Conservation (phyloP, 352 stramenopile species). For the Pythium brachiatum region DNA sequence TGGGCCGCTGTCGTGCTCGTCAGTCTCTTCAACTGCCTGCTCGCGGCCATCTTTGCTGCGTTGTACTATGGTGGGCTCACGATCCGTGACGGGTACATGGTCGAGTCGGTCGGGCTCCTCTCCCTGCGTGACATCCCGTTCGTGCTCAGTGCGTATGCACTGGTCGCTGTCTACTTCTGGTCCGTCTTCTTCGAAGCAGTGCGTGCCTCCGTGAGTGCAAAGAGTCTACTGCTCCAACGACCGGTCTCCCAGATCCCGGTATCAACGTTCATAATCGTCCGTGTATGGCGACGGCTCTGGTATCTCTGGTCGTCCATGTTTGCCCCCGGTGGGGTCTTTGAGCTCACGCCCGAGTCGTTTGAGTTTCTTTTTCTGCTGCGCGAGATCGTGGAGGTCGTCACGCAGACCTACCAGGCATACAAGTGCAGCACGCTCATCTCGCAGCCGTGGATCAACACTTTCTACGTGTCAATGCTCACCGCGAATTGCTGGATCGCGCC, state of each 20-base stretch:
- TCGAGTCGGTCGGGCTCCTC: conserved; percentile 15
- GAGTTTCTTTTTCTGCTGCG: conserved; percentile 8
- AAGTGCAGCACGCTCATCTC: conserved; percentile 17
- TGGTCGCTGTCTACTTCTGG: no score
- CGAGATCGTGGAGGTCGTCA: conserved; percentile 8
- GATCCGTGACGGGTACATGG: conserved; percentile 19
- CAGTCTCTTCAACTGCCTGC: conserved; percentile 1
- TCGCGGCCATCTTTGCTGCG: conserved; percentile 2
- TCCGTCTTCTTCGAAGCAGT: no score
- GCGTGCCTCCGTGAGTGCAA: no score
- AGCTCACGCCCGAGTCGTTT: conserved; percentile 5
- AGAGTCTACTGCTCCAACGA: no score
- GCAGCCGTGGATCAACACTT: conserved; percentile 11
- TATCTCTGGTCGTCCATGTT: no score
- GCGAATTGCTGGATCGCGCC: conserved; percentile 17
- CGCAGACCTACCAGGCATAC: conserved; percentile 19
- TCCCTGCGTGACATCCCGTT: conserved; percentile 7
- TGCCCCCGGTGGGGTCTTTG: no score
- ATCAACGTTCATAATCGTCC: no score
- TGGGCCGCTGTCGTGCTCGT: conserved; percentile 7
- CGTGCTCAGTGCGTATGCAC: neutral
- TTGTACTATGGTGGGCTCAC: conserved; percentile 13
- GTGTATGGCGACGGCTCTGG: no score
- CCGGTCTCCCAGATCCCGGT: no score
- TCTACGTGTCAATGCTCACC: conserved; percentile 5